Conservation (phyloP, 2,329 filamentous ascomycete genomes). For the Ophiognomonia clavigignenti-juglandacearum region DNA sequence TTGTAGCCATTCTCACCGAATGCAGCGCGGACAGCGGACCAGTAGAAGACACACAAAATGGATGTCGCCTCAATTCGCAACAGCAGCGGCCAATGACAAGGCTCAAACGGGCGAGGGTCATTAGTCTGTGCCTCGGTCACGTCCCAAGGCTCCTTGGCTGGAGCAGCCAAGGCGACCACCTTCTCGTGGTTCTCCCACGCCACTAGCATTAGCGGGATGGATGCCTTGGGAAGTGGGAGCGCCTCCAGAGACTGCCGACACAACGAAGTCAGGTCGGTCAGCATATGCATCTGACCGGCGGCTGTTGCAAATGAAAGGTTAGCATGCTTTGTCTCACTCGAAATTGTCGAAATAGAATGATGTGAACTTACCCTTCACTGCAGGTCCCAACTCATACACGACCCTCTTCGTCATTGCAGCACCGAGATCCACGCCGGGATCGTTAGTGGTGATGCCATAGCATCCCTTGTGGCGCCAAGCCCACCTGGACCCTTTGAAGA, state of each 20-base stretch:
- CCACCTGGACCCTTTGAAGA: not conserved
- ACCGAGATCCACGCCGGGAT: slow-evolving; percentile 7
- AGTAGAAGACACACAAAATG: not conserved
- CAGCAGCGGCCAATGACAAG: not conserved
- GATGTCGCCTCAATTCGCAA: too few relatives aligned
- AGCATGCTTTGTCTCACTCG: not conserved
- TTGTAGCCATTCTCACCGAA: slow-evolving; percentile 6
- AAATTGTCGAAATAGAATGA: too few relatives aligned
- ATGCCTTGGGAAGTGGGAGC: slow-evolving; percentile 1
- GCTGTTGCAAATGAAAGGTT: not conserved
- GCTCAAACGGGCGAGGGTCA: not conserved
- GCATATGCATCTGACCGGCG: slow-evolving; percentile 9
- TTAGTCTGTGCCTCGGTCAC: not conserved
- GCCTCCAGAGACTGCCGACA: slow-evolving; percentile 8
- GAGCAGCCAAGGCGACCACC: not conserved
- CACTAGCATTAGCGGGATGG: not conserved
- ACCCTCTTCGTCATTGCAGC: slow-evolving; percentile 3
- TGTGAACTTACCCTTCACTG: slow-evolving; percentile 5
- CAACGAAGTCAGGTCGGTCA: not conserved
- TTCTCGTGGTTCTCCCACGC: not conserved
- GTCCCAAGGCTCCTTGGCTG: not conserved
- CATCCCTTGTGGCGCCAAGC: slow-evolving; percentile 2
- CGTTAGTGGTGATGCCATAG: slow-evolving; percentile 7
- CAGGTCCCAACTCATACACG: slow-evolving; percentile 9
- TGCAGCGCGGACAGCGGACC: slow-evolving; percentile 3